Conservation (phyloP, 2,329 filamentous ascomycete genomes). For the Aspergillus ochraceus region DNA sequence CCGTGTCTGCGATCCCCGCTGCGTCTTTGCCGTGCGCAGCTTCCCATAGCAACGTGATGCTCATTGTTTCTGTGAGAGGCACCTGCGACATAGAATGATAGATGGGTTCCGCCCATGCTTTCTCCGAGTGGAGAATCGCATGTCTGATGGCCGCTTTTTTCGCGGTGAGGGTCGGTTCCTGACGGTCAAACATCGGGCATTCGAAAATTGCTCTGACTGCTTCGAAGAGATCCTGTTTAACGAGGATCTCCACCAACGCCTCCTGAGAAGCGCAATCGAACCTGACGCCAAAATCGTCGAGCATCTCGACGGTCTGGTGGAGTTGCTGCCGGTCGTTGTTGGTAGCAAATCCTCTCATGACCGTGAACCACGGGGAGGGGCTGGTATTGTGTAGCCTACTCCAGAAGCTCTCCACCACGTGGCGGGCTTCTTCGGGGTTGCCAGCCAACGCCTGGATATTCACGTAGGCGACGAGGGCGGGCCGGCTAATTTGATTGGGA, state of each 20-base stretch:
- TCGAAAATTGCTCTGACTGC: conserved; percentile 69
- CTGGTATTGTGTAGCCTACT: conserved; percentile 30
- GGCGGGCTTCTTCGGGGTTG: conserved; percentile 54
- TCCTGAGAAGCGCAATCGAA: conserved; percentile 44
- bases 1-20: conserved; percentile 71
- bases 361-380: conserved; percentile 46
- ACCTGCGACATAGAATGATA: conserved; percentile 52
- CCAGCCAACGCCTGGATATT: conserved; percentile 56
- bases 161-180: conserved; percentile 46
- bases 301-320: conserved; percentile 57
- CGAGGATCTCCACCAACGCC: conserved; percentile 63
- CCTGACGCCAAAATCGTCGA: conserved; percentile 54
- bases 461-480: conserved; percentile 49
- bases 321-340: conserved; percentile 59
- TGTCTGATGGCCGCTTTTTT: conserved; percentile 61
- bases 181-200: conserved; percentile 48
- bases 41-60: conserved; percentile 74
- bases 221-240: conserved; percentile 56
- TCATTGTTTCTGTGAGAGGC: conserved; percentile 62
- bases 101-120: conserved; percentile 62
- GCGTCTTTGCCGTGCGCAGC: conserved; percentile 69
- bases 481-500: conserved; percentile 33
- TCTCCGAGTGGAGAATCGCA: conserved; percentile 59
- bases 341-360: conserved; percentile 62
- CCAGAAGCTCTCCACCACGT: conserved; percentile 46